These are phyloP conservation scores for Solidago caesia DNA, from an alignment of 129 eudicot genomes.

Conservation along the genomic window DNA sequence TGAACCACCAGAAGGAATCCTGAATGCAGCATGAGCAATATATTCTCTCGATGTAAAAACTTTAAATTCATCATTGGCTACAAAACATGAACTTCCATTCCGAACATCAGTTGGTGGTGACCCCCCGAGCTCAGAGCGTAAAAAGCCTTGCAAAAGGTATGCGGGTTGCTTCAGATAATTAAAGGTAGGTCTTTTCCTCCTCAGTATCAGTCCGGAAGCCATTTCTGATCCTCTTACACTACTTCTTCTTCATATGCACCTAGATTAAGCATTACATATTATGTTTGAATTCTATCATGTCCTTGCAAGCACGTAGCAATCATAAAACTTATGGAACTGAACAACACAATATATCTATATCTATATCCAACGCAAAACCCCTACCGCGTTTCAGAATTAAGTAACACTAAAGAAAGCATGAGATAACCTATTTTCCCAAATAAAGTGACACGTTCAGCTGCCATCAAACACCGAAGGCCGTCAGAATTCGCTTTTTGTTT, in stretches of 20 bases:
- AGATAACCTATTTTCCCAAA: too few species aligned
- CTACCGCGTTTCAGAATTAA: too few species aligned
- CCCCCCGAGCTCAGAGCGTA: slow-evolving; percentile 30
- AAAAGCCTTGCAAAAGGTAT: background rate
- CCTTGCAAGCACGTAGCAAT: background rate
- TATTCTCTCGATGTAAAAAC: slow-evolving; percentile 33
- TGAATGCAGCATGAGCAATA: slow-evolving; percentile 15
- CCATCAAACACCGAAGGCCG: too few species aligned
- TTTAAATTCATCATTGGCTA: slow-evolving; percentile 21
- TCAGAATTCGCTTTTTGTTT: too few species aligned
- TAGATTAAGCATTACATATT: background rate
- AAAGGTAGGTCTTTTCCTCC: slow-evolving; percentile 46
- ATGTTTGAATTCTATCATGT: slow-evolving; percentile 8
- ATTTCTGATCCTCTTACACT: slow-evolving; percentile 30
- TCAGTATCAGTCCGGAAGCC: slow-evolving; percentile 63
- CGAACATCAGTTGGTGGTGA: slow-evolving; percentile 17
- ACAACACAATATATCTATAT: background rate
- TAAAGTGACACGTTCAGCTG: too few species aligned
- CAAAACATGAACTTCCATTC: slow-evolving; percentile 26
- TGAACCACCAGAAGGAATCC: slow-evolving; percentile 20
- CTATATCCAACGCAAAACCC: too few species aligned
- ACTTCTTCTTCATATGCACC: slow-evolving; percentile 17
- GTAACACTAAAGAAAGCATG: too few species aligned
- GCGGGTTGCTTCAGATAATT: slow-evolving; percentile 37
- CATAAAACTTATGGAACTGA: background rate